Percentiles rank a stretch among this genome's conserved stretches.
These are phyloP conservation scores for Sparassis latifolia DNA, from an alignment of 1,284 basidiomycete genomes.

Conservation along the genomic window DNA sequence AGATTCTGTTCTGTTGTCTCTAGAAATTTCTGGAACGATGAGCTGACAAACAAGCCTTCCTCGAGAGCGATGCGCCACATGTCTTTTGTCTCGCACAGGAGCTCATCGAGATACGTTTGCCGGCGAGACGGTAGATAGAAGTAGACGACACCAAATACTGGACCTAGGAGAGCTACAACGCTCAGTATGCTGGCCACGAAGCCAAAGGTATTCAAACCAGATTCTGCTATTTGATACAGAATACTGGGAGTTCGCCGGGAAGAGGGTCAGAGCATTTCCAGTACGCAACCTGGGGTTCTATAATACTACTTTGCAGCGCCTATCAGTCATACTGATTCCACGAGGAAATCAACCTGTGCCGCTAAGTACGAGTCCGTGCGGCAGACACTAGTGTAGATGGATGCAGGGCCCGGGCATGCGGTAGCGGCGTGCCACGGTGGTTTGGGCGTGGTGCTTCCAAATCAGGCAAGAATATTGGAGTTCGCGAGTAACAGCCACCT, in stretches of 20 bases:
- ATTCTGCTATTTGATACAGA: neutral
- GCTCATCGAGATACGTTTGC: neutral
- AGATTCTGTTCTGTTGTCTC: neutral
- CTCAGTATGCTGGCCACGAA: constrained; percentile 1
- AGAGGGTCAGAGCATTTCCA: neutral
- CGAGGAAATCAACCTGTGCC: neutral
- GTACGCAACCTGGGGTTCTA: neutral
- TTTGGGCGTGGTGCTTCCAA: neutral
- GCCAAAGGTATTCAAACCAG: constrained; percentile 4
- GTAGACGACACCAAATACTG: neutral
- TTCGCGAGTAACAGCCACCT: too few species aligned
- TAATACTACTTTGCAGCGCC: too few species aligned
- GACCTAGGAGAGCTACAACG: neutral
- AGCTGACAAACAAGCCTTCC: neutral
- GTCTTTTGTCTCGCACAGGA: neutral
- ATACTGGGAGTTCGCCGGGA: neutral
- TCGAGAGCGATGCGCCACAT: neutral
- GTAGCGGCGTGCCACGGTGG: neutral
- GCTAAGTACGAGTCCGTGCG: too few species aligned
- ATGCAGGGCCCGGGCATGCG: neutral
- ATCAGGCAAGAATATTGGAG: too few species aligned
- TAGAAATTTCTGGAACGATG: neutral
- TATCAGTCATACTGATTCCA: neutral
- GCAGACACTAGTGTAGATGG: neutral
- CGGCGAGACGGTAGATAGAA: neutral